Percentiles rank a stretch among this genome's conserved stretches.
Evolutionary conservation across 768 basidiomycete species (phyloP).

Genomic region (Mycena capillaripes): DNA sequence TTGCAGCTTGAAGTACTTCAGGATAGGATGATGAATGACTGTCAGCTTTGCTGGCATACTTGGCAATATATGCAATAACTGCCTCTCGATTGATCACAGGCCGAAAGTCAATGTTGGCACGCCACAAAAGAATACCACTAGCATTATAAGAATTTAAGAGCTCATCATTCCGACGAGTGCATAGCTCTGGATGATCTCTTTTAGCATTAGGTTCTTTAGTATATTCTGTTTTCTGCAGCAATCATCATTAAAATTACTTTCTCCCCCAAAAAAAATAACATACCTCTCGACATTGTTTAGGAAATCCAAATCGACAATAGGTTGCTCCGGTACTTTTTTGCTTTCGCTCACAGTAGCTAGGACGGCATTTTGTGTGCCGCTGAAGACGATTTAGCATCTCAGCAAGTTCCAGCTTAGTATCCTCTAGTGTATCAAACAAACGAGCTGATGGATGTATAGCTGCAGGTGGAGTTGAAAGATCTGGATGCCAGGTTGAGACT

Average conservation of each 20-base stretch:
- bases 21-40: constrained; percentile 19
- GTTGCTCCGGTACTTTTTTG: constrained; percentile 35
- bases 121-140: constrained; percentile 39
- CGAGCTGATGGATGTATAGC: constrained; percentile 36
- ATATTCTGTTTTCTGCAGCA: too few relatives aligned
- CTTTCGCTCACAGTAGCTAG: constrained; percentile 41
- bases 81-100: too few relatives aligned
- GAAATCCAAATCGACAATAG: constrained; percentile 40
- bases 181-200: constrained; percentile 5
- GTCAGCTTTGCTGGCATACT: too few relatives aligned
- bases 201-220: neutral
- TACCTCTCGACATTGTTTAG: constrained; percentile 26
- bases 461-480: constrained; percentile 22
- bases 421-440: constrained; percentile 14
- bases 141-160: constrained; percentile 40
- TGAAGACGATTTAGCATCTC: neutral
- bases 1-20: constrained; percentile 12
- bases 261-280: too few relatives aligned
- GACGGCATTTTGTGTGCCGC: neutral
- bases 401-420: neutral
- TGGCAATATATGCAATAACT: too few relatives aligned
- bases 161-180: constrained; percentile 37
- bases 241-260: too few relatives aligned
- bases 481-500: constrained; percentile 38
- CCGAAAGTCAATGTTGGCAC: too few relatives aligned